Evolutionary conservation across 1,284 basidiomycete genomes (phyloP), one percentile per base, ranked within the genome.

Genomic region (Fomitiporia mediterranea): DNA sequence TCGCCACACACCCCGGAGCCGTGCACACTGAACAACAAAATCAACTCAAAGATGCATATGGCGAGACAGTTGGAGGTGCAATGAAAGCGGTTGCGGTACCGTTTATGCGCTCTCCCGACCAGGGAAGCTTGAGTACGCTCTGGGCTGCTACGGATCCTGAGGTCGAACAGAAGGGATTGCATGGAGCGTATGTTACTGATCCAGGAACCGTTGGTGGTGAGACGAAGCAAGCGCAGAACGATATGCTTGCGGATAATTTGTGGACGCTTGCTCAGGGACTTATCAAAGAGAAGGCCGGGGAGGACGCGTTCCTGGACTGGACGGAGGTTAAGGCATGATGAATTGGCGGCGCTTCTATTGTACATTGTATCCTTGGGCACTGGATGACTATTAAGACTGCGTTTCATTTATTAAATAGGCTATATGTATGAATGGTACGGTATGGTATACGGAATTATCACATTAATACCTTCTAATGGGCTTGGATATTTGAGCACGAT

Each of bases 1-100:
- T 73, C 53, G 67, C 70, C 8, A 71, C 72, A 15, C 72, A 76
- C 63, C 71, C 74, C 1, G 74, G 74, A 13, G 70, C 69, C 4
- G 72, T 76, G 44, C 71, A 73, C 61, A 75, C 75, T 35, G 69
- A 69, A 19, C 75, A 76, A 64, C 73, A 77, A 60, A 66, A 72
- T 17, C 70, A 76, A 62, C 70, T 71, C 67, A 68, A 71, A 49
- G 67, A 70, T 28, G 69, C 72, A 6, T 74, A 73, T 61, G 73
- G 72, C 13, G 62, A 63, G 17, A 51, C 72, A 21, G 58, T 70
- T 35, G 74, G 74, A 2, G 65, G 61, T 46, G 61, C 71, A 11
- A 56, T 70, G 50, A 70, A 73, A 58, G 63, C 66, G 28, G 51
- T 69, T 27, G 64, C 66, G 9, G 60, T 67, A 28, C 72, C 72